phyloP scores from a whole-genome alignment of 2,329 filamentous ascomycete species.

The Colletotrichum godetiae region DNA sequence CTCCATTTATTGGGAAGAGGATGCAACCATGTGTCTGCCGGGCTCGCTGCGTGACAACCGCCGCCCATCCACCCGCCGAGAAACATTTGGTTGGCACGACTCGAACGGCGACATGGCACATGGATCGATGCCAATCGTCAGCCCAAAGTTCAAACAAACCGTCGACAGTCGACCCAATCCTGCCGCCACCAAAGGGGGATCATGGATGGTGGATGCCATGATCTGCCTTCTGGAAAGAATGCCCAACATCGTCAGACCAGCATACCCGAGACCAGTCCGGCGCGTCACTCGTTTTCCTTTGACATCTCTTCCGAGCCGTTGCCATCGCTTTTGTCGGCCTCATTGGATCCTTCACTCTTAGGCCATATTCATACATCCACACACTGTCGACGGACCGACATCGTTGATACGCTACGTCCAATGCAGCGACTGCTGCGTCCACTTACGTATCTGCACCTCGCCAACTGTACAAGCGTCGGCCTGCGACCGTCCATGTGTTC shows the following conservation, averaged over 20 bases:
- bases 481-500: slow-evolving; percentile 28
- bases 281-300: slow-evolving; percentile 27
- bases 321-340: neutral
- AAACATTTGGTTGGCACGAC: slow-evolving; percentile 17
- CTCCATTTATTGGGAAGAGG: neutral
- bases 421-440: slow-evolving; percentile 1
- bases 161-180: slow-evolving; percentile 1
- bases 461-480: slow-evolving; percentile 6
- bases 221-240: slow-evolving; percentile 30
- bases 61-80: slow-evolving; percentile 2
- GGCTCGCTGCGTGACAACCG: slow-evolving; percentile 2
- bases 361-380: neutral
- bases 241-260: slow-evolving; percentile 24
- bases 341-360: slow-evolving; percentile 2
- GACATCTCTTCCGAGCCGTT: slow-evolving; percentile 6
- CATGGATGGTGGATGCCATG: neutral
- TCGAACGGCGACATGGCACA: slow-evolving; percentile 7
- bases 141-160: slow-evolving; percentile 9
- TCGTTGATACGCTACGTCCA: neutral
- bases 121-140: slow-evolving; percentile 8
- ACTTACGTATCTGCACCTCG: neutral
- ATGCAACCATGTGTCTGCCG: neutral
- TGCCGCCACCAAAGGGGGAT: slow-evolving; percentile 15
- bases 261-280: slow-evolving; percentile 29
- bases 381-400: neutral